Percentiles rank a stretch among this genome's conserved stretches.
Evolutionary conservation across 495 filamentous ascomycete genomes (phyloP).

Genomic region (Massariosphaeria phaeospora): DNA sequence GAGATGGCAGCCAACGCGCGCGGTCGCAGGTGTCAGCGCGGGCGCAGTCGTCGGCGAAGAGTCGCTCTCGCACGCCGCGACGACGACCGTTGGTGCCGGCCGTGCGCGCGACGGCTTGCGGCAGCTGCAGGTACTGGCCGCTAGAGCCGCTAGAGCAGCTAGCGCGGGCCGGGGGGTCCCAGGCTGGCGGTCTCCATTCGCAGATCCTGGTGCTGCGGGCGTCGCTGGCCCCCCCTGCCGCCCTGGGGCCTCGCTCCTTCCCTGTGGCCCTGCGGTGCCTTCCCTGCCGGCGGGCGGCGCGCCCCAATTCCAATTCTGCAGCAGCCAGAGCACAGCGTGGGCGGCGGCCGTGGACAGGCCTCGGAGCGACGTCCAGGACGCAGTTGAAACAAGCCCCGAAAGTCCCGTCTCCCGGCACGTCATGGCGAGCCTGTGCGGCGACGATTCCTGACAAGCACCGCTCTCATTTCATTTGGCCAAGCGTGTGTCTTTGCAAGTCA

Average conservation of each 20-base stretch:
- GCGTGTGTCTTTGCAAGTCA: background rate
- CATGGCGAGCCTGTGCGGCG: conserved; percentile 26
- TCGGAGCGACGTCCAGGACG: too few species aligned
- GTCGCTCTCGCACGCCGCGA: conserved; percentile 1
- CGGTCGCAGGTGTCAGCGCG: background rate
- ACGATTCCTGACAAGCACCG: conserved; percentile 15
- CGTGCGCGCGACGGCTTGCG: conserved; percentile 5
- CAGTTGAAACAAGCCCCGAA: conserved; percentile 28
- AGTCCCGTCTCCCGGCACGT: conserved; percentile 28
- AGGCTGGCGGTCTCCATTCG: background rate
- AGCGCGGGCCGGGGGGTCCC: background rate
- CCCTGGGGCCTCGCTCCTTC: background rate
- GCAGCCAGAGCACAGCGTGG: background rate
- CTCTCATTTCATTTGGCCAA: conserved; percentile 27
- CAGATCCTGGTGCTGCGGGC: background rate
- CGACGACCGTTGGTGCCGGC: too few species aligned
- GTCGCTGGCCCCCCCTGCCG: background rate
- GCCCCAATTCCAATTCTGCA: background rate
- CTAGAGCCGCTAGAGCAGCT: background rate
- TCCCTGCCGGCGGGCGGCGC: background rate
- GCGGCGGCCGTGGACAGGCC: conserved; percentile 6
- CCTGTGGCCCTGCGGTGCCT: background rate
- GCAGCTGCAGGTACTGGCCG: conserved; percentile 2
- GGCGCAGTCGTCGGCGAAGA: conserved; percentile 12
- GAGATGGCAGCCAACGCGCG: background rate